Conservation (phyloP, 176 grass and related monocot genomes). For the Eremochloa ophiuroides region DNA sequence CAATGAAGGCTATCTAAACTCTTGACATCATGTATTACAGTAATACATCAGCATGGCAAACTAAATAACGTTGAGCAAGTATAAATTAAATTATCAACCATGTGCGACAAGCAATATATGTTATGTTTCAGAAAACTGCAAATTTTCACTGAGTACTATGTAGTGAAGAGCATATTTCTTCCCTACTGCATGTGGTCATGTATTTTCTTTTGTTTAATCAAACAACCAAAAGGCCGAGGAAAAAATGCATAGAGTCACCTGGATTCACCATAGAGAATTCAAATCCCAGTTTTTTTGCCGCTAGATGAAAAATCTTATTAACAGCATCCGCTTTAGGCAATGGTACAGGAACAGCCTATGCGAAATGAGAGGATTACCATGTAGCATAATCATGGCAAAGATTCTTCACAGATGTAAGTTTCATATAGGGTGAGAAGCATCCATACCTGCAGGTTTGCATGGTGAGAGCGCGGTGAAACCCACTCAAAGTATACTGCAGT, state of each 20-base stretch:
- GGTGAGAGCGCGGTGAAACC: constrained; percentile 61
- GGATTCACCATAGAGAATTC: constrained; percentile 69
- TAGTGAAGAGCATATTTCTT: not conserved
- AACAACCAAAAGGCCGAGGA: not conserved
- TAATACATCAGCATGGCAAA: constrained; percentile 16
- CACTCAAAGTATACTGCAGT: constrained; percentile 73
- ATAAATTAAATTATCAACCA: not conserved
- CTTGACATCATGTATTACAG: not conserved
- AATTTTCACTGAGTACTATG: not conserved
- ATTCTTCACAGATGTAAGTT: not conserved
- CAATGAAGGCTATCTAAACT: not conserved
- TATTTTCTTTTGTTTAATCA: not conserved
- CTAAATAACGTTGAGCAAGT: not conserved
- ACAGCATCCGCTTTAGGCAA: constrained; percentile 54
- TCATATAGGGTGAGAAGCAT: not conserved
- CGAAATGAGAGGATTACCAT: constrained; percentile 18
- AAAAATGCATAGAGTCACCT: constrained; percentile 29
- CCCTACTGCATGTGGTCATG: not conserved
- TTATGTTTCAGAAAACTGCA: not conserved
- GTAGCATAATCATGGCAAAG: constrained; percentile 6
- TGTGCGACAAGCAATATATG: not conserved
- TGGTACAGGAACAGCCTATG: constrained; percentile 73
- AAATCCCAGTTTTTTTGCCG: constrained; percentile 77
- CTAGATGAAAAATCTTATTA: constrained; percentile 82
- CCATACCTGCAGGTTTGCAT: constrained; percentile 94